Evolutionary conservation across 2,329 filamentous ascomycete genomes (phyloP).

Genomic region (Xylaria sp.): DNA sequence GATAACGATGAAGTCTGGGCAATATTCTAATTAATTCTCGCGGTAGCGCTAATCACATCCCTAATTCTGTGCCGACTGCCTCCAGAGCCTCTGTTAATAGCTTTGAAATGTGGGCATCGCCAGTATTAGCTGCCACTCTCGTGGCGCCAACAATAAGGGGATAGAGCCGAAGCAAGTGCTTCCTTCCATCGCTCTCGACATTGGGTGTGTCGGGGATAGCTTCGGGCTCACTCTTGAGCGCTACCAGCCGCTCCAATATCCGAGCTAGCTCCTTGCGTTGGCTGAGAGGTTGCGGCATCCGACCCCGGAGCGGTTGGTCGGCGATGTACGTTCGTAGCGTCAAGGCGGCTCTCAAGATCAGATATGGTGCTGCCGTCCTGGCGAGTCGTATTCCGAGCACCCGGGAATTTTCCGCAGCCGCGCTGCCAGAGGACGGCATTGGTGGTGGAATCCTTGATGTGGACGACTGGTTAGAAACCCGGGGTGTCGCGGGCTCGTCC

Average conservation of each 20-base stretch:
- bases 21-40: not conserved
- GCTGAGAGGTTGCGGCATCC: conserved; percentile 86
- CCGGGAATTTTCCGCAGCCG: conserved; percentile 46
- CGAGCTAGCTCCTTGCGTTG: conserved; percentile 83
- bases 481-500: conserved; percentile 53
- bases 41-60: conserved; percentile 45
- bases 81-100: conserved; percentile 70
- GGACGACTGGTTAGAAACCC: conserved; percentile 57
- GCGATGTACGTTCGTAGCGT: conserved; percentile 87
- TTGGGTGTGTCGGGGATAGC: conserved; percentile 70
- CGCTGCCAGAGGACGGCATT: conserved; percentile 38
- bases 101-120: conserved; percentile 69
- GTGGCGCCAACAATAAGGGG: conserved; percentile 76
- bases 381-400: conserved; percentile 71
- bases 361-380: conserved; percentile 78
- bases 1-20: not conserved
- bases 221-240: conserved; percentile 74
- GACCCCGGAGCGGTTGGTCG: conserved; percentile 88
- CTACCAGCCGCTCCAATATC: conserved; percentile 73
- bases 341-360: conserved; percentile 83
- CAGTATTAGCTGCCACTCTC: conserved; percentile 64
- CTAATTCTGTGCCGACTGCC: conserved; percentile 69
- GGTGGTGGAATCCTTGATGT: conserved; percentile 56
- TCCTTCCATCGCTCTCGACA: conserved; percentile 69
- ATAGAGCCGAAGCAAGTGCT: conserved; percentile 84